A percentile compares a stretch with the other conserved stretches of the same genome.
Conservation (phyloP, 306 rosid genomes). For the Pyrus bretschneideri region DNA sequence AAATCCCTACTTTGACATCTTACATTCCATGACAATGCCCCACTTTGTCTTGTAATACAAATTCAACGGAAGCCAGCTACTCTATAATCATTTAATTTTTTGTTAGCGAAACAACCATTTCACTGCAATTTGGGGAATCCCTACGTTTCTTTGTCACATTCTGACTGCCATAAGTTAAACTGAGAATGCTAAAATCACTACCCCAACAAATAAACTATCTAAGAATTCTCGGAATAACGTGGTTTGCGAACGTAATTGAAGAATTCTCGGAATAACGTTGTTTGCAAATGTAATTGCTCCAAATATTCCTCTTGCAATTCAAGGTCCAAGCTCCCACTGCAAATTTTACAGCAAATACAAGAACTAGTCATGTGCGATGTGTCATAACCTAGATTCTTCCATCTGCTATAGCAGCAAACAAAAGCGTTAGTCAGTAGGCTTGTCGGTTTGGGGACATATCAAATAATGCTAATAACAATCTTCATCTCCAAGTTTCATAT, state of each 20-base stretch:
- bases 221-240: too few relatives aligned
- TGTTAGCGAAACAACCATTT: too few relatives aligned
- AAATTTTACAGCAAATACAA: background rate
- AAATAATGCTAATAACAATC: background rate
- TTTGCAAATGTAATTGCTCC: background rate
- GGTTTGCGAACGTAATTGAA: too few relatives aligned
- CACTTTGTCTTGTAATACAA: background rate
- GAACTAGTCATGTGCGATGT: background rate
- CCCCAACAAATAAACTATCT: too few relatives aligned
- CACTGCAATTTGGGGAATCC: too few relatives aligned
- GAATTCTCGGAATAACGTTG: too few relatives aligned
- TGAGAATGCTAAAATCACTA: too few relatives aligned
- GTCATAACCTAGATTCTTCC: background rate
- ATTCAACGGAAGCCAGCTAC: background rate
- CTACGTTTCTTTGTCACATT: too few relatives aligned
- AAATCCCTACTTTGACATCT: background rate
- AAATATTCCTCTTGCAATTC: too few relatives aligned
- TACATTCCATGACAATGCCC: background rate
- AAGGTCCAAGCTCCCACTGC: background rate
- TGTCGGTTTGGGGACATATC: background rate
- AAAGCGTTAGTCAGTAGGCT: background rate
- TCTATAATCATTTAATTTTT: background rate
- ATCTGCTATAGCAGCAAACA: background rate
- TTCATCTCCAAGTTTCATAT: slow-evolving; percentile 8
- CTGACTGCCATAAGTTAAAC: too few relatives aligned